phyloP scores from a whole-genome alignment of 176 grass and related monocot species.

The Calamus simplicifolius region DNA sequence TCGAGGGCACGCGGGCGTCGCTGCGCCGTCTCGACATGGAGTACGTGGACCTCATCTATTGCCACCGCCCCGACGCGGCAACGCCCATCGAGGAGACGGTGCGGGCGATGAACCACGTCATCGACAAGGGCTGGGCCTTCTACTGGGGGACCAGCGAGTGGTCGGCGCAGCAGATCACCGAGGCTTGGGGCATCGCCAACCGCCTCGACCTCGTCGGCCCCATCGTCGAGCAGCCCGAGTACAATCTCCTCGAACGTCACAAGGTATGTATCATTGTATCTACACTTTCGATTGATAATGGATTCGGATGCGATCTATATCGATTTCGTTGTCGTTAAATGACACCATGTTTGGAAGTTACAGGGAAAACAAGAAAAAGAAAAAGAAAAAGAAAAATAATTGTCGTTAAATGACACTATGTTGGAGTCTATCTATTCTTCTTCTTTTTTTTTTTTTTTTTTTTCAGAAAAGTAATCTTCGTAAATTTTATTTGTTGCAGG shows the following conservation, averaged over 20 bases:
- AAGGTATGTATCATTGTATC: slow-evolving; percentile 59
- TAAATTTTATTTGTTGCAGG: slow-evolving; percentile 30
- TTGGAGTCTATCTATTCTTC: too few relatives aligned
- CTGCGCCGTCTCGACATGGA: slow-evolving; percentile 81
- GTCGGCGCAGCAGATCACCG: slow-evolving; percentile 94
- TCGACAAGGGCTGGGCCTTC: slow-evolving; percentile 86
- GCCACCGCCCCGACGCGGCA: slow-evolving; percentile 70
- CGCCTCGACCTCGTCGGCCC: slow-evolving; percentile 86
- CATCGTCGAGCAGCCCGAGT: slow-evolving; percentile 91
- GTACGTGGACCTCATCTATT: slow-evolving; percentile 79
- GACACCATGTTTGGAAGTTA: too few relatives aligned
- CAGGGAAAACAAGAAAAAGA: too few relatives aligned
- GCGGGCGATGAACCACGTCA: slow-evolving; percentile 87
- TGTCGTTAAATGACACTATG: too few relatives aligned
- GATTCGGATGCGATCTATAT: too few relatives aligned
- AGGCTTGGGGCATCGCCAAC: slow-evolving; percentile 57
- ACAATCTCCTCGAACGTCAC: slow-evolving; percentile 91
- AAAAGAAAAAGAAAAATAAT: too few relatives aligned
- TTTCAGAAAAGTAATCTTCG: too few relatives aligned
- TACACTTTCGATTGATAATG: too few relatives aligned
- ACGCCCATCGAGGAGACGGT: slow-evolving; percentile 94
- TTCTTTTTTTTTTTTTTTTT: too few relatives aligned
- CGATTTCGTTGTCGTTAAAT: too few relatives aligned
- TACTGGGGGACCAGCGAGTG: slow-evolving; percentile 96
- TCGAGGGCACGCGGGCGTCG: slow-evolving; percentile 65